Conservation (phyloP, 2,329 filamentous ascomycete genomes). For the Orbilia quercus region DNA sequence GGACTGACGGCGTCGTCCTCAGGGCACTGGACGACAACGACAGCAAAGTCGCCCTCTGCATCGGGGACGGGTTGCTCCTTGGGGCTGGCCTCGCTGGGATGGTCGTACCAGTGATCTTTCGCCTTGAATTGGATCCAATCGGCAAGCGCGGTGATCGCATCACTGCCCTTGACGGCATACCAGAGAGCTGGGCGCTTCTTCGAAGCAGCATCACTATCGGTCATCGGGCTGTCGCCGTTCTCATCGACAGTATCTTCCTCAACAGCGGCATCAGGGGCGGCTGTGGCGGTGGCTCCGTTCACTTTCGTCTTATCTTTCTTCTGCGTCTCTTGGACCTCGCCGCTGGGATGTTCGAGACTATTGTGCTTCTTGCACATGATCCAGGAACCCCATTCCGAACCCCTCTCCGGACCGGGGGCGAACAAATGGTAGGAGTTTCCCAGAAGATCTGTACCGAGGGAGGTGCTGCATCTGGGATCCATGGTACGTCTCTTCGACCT, state of each 20-base stretch:
- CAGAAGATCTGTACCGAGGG: slow-evolving; percentile 48
- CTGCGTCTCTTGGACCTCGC: slow-evolving; percentile 23
- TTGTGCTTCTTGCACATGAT: slow-evolving; percentile 54
- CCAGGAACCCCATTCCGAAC: slow-evolving; percentile 53
- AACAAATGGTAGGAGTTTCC: slow-evolving; percentile 51
- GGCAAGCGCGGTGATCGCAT: slow-evolving; percentile 47
- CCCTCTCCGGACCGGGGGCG: slow-evolving; percentile 46
- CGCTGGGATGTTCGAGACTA: slow-evolving; percentile 37
- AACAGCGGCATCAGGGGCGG: slow-evolving; percentile 5
- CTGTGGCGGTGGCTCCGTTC: slow-evolving; percentile 4
- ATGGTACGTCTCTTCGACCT: slow-evolving; percentile 56
- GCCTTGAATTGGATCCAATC: slow-evolving; percentile 54
- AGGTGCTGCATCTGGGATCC: slow-evolving; percentile 53
- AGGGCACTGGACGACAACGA: slow-evolving; percentile 44
- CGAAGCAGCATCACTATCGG: slow-evolving; percentile 6
- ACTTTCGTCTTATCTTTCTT: slow-evolving; percentile 28
- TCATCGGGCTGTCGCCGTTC: slow-evolving; percentile 46
- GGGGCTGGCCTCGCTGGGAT: slow-evolving; percentile 28
- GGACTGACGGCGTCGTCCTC: slow-evolving; percentile 33
- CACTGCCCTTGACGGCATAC: slow-evolving; percentile 52
- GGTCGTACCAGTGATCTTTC: slow-evolving; percentile 52
- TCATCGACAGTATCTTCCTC: slow-evolving; percentile 21
- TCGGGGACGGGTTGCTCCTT: slow-evolving; percentile 32
- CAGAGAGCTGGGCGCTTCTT: slow-evolving; percentile 43
- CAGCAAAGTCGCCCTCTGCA: slow-evolving; percentile 36